Base-by-base conservation (phyloP, 352 stramenopile genomes). In the Phytophthora colocasiae region DNA sequence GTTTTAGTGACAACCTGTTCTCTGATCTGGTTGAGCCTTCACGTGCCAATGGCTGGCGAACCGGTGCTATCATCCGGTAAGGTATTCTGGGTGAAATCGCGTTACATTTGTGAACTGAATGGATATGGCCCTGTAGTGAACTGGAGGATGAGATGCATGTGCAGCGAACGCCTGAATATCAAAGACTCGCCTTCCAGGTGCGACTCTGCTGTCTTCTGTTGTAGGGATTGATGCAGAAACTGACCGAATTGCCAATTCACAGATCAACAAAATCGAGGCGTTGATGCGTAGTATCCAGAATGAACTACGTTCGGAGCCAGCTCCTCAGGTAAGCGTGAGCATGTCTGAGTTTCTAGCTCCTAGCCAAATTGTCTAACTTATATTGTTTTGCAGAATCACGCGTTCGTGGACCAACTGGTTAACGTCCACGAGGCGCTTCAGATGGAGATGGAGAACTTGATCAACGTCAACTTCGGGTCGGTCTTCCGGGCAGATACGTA, bases 1-100 rank as follows among this genome's bases (percentile, higher is more conserved):
- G 22, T 22, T 22, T 22, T 64, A 92, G 83, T 34, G 94, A 98
- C 56, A 97, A 91, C 41, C 69, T 98, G 14, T 98, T 98, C 69
- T 95, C 95, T 7, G 93, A 98, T 81, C 77, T 98, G 40, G 92
- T 98, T 8, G 93, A 98, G 66, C 93, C 95, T 4, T 97, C 95
- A 31, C 87, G 93, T 31, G 95, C 97, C 71, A 97, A 90, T 63
- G 92, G 93, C 1, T 98, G 95, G 95, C 90, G 88, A 47, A 98
- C 95, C 10, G 95, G 91, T 29, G 95, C 92, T 3, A 97, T 98
- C 40, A 97, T 96, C 41, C 92, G 92, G 82, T 89, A 59, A 41
- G 22, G 71, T 44, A 7, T 55, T 38, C 15, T 29, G 2, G 1
- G 17, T 46, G 38, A 50, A 1, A 12, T 38, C 6, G 27, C 27